These are phyloP conservation scores for Heliamphora exappendiculata DNA, from an alignment of 148 eudicot species.

Conservation along the genomic window DNA sequence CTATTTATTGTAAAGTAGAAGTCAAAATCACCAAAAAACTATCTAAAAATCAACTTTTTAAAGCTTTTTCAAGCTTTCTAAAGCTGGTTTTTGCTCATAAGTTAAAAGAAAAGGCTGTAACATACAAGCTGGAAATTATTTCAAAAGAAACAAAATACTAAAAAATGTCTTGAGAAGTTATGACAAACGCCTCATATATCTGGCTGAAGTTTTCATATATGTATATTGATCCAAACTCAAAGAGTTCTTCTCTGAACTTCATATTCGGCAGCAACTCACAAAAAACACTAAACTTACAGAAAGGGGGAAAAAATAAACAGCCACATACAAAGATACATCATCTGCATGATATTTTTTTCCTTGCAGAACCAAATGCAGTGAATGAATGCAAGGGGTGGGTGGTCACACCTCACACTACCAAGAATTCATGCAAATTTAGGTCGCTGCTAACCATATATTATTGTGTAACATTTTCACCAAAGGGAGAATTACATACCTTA, in stretches of 20 bases:
- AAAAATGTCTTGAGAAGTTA: too few species aligned
- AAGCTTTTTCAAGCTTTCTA: too few species aligned
- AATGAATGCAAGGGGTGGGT: constrained; percentile 5
- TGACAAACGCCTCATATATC: too few species aligned
- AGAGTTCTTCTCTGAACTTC: constrained; percentile 13
- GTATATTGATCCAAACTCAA: constrained; percentile 19
- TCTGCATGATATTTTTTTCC: constrained; percentile 7
- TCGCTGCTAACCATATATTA: constrained; percentile 12
- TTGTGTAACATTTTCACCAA: constrained; percentile 19
- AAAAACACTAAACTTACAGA: constrained; percentile 11
- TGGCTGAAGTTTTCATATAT: too few species aligned
- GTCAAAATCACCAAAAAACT: too few species aligned
- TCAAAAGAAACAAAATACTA: too few species aligned
- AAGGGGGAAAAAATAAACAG: constrained; percentile 3
- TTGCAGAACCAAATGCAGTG: background rate
- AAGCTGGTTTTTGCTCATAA: too few species aligned
- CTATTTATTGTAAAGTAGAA: too few species aligned
- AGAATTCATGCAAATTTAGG: constrained; percentile 24
- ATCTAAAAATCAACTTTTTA: too few species aligned
- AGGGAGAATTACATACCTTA: constrained; percentile 11
- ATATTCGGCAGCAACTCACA: constrained; percentile 5
- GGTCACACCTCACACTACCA: constrained; percentile 18
- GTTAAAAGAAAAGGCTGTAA: too few species aligned
- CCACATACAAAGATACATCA: constrained; percentile 14
- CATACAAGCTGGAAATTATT: too few species aligned